phyloP scores from a whole-genome alignment of 2,329 filamentous ascomycete genomes.

The Diplocarpon rosae region DNA sequence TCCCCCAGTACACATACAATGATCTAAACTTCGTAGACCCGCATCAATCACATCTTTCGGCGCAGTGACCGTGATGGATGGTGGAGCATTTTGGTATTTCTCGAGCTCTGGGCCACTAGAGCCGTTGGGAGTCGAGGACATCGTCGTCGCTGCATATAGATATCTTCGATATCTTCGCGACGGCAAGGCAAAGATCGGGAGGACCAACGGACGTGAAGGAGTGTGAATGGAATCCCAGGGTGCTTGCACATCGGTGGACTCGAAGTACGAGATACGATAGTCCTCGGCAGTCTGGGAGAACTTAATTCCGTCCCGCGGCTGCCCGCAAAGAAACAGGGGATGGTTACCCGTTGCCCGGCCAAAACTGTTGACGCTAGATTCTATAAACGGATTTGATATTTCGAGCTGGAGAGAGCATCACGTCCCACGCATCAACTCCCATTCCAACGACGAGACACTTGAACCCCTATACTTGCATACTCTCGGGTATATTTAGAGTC shows the following conservation, averaged over 20 bases:
- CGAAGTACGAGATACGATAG: not conserved
- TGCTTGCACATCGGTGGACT: too few species aligned
- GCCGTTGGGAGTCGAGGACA: conserved; percentile 27
- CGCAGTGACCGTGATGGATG: conserved; percentile 21
- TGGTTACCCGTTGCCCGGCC: not conserved
- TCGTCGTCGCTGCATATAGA: conserved; percentile 23
- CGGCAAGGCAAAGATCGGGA: not conserved
- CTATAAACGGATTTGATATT: not conserved
- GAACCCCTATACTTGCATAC: conserved; percentile 6
- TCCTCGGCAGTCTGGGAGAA: not conserved
- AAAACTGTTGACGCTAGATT: conserved; percentile 8
- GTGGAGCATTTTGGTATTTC: conserved; percentile 23
- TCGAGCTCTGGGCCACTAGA: conserved; percentile 24
- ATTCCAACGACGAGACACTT: conserved; percentile 10
- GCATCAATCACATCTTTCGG: conserved; percentile 46
- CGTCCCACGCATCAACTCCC: not conserved
- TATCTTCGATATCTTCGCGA: conserved; percentile 1
- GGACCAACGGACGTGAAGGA: conserved; percentile 14
- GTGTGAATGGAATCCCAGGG: conserved; percentile 3
- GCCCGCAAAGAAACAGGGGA: too few species aligned
- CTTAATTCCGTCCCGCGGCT: not conserved
- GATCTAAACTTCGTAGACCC: conserved; percentile 68
- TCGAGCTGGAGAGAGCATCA: not conserved
- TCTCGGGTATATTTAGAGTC: conserved; percentile 8
- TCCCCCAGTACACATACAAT: conserved; percentile 41